Percentiles rank a stretch among this genome's conserved stretches.
phyloP scores from a whole-genome alignment of 441 rosid species.

The Daphne laureola region DNA sequence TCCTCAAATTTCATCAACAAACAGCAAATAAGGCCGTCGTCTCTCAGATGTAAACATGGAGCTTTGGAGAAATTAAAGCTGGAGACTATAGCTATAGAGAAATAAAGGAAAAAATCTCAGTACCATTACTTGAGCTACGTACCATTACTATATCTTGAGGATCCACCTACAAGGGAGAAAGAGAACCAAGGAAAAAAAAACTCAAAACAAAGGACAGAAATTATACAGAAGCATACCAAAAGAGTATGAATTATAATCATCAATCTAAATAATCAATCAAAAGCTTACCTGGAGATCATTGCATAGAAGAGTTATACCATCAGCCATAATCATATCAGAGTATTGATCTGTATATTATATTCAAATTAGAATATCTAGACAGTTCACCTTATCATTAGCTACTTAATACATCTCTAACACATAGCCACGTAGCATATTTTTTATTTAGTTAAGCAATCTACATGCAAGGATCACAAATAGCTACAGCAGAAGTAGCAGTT shows the following conservation, averaged over 20 bases:
- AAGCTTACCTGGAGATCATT: slow-evolving; percentile 74
- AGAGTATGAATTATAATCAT: slow-evolving; percentile 1
- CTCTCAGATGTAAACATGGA: too few species aligned
- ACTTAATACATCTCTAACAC: too few species aligned
- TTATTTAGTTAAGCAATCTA: too few species aligned
- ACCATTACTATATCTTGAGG: slow-evolving; percentile 98
- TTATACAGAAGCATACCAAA: not conserved
- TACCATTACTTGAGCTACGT: slow-evolving; percentile 19
- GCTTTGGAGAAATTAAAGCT: too few species aligned
- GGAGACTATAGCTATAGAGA: not conserved
- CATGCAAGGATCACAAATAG: too few species aligned
- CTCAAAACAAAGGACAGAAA: not conserved
- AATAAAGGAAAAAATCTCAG: not conserved
- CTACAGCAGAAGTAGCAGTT: too few species aligned
- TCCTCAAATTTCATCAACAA: too few species aligned
- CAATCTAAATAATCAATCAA: not conserved
- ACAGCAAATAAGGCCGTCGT: too few species aligned
- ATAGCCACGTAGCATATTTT: too few species aligned
- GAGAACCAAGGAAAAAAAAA: slow-evolving; percentile 12
- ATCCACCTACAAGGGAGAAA: slow-evolving; percentile 60
- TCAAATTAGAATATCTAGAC: slow-evolving; percentile 5
- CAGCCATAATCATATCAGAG: slow-evolving; percentile 78
- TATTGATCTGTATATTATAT: slow-evolving; percentile 52
- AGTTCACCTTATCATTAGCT: not conserved
- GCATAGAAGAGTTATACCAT: slow-evolving; percentile 84